A percentile compares a stretch with the other conserved stretches of the same genome.
phyloP scores from a whole-genome alignment of 78 protist genomes.

The Dictyostelium brefeldianum region DNA sequence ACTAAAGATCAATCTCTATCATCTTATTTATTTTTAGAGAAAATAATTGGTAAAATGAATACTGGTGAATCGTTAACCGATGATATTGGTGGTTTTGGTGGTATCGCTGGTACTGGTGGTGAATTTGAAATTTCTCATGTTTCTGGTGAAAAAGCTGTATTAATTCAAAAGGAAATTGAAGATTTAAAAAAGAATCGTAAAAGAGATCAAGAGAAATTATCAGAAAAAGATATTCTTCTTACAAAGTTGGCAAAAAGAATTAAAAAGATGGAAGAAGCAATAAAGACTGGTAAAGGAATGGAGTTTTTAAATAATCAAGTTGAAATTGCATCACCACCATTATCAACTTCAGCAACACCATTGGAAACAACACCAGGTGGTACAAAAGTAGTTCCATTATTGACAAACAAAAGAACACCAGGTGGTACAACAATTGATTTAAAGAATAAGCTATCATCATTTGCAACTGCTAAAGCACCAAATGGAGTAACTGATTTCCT shows the following conservation, averaged over 20 bases:
- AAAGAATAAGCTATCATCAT: not conserved
- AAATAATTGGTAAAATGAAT: constrained; percentile 33
- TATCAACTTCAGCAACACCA: not conserved
- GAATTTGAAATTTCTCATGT: constrained; percentile 43
- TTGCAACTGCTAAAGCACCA: constrained; percentile 51
- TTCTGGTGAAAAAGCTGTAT: constrained; percentile 67
- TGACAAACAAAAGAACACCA: not conserved
- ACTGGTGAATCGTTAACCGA: constrained; percentile 1
- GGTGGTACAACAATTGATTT: not conserved
- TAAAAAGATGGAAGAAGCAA: constrained; percentile 42
- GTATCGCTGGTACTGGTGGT: not conserved
- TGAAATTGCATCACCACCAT: constrained; percentile 4
- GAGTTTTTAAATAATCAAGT: constrained; percentile 15
- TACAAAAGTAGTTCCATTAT: not conserved
- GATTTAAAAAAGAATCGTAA: constrained; percentile 45
- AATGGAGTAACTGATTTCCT: constrained; percentile 20
- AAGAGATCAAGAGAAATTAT: constrained; percentile 33
- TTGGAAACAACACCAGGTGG: not conserved
- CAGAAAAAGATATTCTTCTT: constrained; percentile 54
- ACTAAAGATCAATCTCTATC: constrained; percentile 20
- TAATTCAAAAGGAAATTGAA: constrained; percentile 76
- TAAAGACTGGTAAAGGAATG: constrained; percentile 7
- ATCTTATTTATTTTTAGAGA: constrained; percentile 45
- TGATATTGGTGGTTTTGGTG: constrained; percentile 25
- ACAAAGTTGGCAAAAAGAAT: constrained; percentile 62